Evolutionary conservation across 2,329 filamentous ascomycete genomes (phyloP).

Genomic region (Volutella citrinella): DNA sequence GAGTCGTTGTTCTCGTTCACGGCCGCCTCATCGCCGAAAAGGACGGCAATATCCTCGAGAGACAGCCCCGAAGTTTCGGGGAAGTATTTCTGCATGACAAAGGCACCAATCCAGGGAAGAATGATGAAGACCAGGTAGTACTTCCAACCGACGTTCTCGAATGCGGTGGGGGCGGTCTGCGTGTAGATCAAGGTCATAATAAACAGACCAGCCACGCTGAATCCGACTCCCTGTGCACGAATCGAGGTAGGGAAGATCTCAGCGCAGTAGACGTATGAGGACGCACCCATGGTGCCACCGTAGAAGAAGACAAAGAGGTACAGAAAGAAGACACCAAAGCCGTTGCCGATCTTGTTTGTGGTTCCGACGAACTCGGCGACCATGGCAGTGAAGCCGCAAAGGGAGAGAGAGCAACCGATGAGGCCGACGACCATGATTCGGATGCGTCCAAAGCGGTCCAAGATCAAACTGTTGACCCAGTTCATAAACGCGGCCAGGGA

Average conservation of each 20-base stretch:
- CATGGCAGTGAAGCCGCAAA: not conserved
- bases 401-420: not conserved
- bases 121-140: conserved; percentile 8
- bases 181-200: conserved; percentile 7
- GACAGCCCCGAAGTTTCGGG: conserved; percentile 7
- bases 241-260: conserved; percentile 14
- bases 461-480: not conserved
- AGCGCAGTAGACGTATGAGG: conserved; percentile 11
- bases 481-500: conserved; percentile 1
- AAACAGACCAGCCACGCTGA: conserved; percentile 7
- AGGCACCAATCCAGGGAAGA: not conserved
- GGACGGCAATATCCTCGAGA: conserved; percentile 3
- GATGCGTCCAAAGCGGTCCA: conserved; percentile 1
- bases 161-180: conserved; percentile 3
- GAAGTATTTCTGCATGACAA: conserved; percentile 1
- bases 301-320: conserved; percentile 5
- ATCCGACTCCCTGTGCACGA: conserved; percentile 10
- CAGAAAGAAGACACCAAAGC: conserved; percentile 3
- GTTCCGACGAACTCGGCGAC: conserved; percentile 1
- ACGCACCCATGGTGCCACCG: conserved; percentile 7
- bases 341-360: conserved; percentile 1
- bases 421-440: not conserved
- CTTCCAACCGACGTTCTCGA: conserved; percentile 4
- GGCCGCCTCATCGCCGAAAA: conserved; percentile 5
- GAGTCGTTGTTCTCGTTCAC: too few relatives aligned